Percentiles rank a stretch among this genome's conserved stretches.
Evolutionary conservation across 148 eudicot species (phyloP).

Genomic region (Salicornia ramosissima): DNA sequence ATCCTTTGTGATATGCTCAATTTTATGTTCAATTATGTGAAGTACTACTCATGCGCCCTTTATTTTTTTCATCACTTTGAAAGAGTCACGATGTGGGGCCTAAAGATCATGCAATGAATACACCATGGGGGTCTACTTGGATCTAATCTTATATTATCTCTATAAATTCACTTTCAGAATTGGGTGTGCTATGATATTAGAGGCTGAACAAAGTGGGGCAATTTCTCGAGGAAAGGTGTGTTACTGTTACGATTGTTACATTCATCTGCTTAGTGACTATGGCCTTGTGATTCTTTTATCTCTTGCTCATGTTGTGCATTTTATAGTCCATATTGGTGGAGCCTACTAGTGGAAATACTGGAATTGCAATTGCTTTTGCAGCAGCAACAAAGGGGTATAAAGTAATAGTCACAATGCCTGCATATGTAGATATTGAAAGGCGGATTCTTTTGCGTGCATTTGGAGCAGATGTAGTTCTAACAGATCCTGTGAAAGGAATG

Average conservation of each 20-base stretch:
- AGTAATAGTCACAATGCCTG: constrained; percentile 63
- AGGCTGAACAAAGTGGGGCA: constrained; percentile 69
- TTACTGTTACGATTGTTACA: constrained; percentile 1
- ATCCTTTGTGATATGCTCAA: too few species aligned
- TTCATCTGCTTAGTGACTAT: constrained; percentile 12
- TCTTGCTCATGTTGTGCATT: constrained; percentile 1
- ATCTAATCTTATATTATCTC: not conserved
- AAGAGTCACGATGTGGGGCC: too few species aligned
- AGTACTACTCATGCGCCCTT: too few species aligned
- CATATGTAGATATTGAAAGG: constrained; percentile 54
- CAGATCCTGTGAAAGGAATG: constrained; percentile 58
- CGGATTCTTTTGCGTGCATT: constrained; percentile 59
- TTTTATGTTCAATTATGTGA: too few species aligned
- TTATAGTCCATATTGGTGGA: constrained; percentile 58
- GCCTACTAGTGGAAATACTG: constrained; percentile 73
- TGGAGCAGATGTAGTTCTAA: constrained; percentile 63
- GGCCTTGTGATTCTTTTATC: constrained; percentile 13
- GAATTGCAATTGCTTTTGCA: constrained; percentile 62
- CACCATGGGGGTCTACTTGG: too few species aligned
- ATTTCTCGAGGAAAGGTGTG: constrained; percentile 60
- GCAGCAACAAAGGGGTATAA: constrained; percentile 64
- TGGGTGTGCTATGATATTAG: constrained; percentile 56
- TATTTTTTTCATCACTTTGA: too few species aligned
- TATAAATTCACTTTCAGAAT: constrained; percentile 37
- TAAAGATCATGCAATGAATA: too few species aligned